Conservation (phyloP, 2,329 filamentous ascomycete species). For the Microthyrium microscopicum region DNA sequence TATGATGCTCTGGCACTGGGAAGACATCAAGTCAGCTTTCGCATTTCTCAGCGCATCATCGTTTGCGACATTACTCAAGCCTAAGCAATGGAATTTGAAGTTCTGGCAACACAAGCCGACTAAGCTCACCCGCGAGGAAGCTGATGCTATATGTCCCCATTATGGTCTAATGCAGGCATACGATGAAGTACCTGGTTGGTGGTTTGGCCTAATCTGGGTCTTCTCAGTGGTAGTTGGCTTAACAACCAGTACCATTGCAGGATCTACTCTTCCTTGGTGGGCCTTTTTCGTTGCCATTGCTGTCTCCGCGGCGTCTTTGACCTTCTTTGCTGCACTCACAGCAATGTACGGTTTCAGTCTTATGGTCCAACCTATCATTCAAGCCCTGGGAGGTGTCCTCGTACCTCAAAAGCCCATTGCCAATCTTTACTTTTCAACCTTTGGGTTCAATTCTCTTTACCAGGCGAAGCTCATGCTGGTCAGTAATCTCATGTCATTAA, state of each 20-base stretch:
- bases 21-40: slow-evolving; percentile 5
- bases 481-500: no score
- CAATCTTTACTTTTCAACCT: slow-evolving; percentile 29
- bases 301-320: slow-evolving; percentile 11
- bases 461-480: slow-evolving; percentile 11
- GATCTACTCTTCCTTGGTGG: slow-evolving; percentile 18
- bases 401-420: slow-evolving; percentile 21
- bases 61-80: background rate
- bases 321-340: slow-evolving; percentile 14
- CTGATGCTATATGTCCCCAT: slow-evolving; percentile 14
- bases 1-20: slow-evolving; percentile 9
- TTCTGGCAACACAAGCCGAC: slow-evolving; percentile 3
- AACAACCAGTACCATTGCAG: slow-evolving; percentile 13
- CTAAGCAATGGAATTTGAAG: slow-evolving; percentile 7
- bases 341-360: slow-evolving; percentile 12
- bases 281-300: slow-evolving; percentile 15
- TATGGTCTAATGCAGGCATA: slow-evolving; percentile 19
- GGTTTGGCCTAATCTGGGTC: slow-evolving; percentile 14
- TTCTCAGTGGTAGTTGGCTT: slow-evolving; percentile 13
- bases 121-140: slow-evolving; percentile 2
- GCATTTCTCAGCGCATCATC: background rate
- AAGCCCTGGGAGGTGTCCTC: slow-evolving; percentile 10
- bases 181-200: slow-evolving; percentile 17
- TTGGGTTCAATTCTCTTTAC: slow-evolving; percentile 19
- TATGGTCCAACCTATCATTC: slow-evolving; percentile 12